phyloP scores from a whole-genome alignment of 192 early-diverging fungal genomes.

The Coemansia sp. region DNA sequence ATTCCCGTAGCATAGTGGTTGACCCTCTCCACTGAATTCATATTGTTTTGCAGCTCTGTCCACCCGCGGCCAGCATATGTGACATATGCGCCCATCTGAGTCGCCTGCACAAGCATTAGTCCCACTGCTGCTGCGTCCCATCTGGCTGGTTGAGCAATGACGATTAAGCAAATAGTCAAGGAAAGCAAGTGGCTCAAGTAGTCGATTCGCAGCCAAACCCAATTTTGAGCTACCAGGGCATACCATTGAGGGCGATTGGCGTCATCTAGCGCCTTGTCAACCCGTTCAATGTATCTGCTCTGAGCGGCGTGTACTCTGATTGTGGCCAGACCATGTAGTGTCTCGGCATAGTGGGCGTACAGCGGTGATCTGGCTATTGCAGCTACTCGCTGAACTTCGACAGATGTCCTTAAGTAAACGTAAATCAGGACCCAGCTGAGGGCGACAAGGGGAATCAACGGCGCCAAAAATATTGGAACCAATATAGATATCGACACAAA shows the following conservation, averaged over 20 bases:
- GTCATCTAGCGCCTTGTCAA: conserved; percentile 20
- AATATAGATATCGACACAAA: conserved; percentile 49
- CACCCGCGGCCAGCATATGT: conserved; percentile 47
- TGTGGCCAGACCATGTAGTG: conserved; percentile 74
- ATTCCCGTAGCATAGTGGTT: conserved; percentile 34
- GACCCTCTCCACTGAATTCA: conserved; percentile 48
- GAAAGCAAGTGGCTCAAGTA: conserved; percentile 26
- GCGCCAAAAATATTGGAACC: conserved; percentile 68
- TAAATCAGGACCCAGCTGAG: conserved; percentile 72
- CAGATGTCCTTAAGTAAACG: conserved; percentile 75
- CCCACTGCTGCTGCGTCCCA: conserved; percentile 50
- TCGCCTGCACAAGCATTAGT: conserved; percentile 39
- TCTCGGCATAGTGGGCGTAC: conserved; percentile 79
- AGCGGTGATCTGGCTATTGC: conserved; percentile 78
- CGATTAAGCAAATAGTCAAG: conserved; percentile 27
- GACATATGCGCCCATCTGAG: conserved; percentile 42
- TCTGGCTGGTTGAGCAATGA: conserved; percentile 25
- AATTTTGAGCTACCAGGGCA: conserved; percentile 30
- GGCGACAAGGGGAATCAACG: conserved; percentile 68
- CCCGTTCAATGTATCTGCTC: conserved; percentile 12
- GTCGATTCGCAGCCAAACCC: conserved; percentile 48
- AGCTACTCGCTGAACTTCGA: conserved; percentile 88
- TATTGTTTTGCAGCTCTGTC: conserved; percentile 52
- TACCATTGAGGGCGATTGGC: conserved; percentile 49
- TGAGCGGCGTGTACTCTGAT: conserved; percentile 75